Evolutionary conservation across 2,329 filamentous ascomycete species (phyloP).

Genomic region (Rosellinia necatrix): DNA sequence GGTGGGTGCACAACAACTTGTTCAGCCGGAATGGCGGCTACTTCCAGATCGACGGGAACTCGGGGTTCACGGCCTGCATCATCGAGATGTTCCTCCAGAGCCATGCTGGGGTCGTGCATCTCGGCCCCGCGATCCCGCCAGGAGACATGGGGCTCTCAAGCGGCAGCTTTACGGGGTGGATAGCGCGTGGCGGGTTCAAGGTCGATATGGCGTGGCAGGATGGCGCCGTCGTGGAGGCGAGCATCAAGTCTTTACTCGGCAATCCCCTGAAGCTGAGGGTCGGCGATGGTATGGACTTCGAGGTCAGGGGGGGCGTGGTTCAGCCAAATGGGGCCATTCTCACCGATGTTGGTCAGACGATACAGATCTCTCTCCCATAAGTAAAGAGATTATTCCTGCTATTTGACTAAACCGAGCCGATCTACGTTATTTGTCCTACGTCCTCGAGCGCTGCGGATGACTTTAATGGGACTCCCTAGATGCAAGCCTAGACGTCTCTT

Average conservation of each 20-base stretch:
- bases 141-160: constrained; percentile 2
- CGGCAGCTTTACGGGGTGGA: constrained; percentile 3
- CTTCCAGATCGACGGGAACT: constrained; percentile 58
- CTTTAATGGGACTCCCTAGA: too few species aligned
- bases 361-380: neutral
- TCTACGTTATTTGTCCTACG: neutral
- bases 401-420: neutral
- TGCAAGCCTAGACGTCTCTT: constrained; percentile 61
- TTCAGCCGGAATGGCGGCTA: constrained; percentile 17
- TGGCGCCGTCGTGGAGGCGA: neutral
- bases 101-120: constrained; percentile 30
- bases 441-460: neutral
- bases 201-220: neutral
- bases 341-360: neutral
- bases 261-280: constrained; percentile 3
- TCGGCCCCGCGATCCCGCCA: constrained; percentile 35
- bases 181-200: constrained; percentile 6
- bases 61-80: constrained; percentile 44
- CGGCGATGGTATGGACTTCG: neutral
- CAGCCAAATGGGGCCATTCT: neutral
- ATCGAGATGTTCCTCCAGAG: constrained; percentile 15
- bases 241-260: constrained; percentile 7
- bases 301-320: neutral
- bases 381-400: neutral
- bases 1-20: constrained; percentile 44